Conservation (phyloP, 73 alveolate species). For the Uronychia setigera region DNA sequence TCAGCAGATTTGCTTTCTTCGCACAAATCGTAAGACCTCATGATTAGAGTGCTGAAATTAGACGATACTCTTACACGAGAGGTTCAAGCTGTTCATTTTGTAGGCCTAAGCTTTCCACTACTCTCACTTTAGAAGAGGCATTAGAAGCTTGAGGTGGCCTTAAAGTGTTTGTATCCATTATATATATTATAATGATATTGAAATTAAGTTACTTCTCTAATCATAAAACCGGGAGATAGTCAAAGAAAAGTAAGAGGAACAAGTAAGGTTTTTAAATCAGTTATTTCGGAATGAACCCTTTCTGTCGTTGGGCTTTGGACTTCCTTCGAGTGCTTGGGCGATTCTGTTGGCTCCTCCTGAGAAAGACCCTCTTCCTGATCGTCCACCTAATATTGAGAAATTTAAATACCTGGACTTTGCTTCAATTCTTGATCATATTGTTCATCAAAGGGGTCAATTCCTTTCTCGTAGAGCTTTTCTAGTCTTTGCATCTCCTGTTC, state of each 20-base stretch:
- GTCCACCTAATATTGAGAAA: not conserved
- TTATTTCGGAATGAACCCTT: not conserved
- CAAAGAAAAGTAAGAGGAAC: not conserved
- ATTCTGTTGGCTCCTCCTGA: not conserved
- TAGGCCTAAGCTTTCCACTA: too few species aligned
- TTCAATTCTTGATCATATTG: not conserved
- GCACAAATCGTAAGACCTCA: too few species aligned
- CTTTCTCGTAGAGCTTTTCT: slow-evolving; percentile 26
- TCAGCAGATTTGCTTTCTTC: too few species aligned
- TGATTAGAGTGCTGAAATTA: too few species aligned
- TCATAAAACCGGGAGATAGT: not conserved
- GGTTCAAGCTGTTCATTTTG: too few species aligned
- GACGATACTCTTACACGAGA: too few species aligned
- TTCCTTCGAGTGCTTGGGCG: not conserved
- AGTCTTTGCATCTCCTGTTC: slow-evolving; percentile 54
- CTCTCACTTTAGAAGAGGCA: too few species aligned
- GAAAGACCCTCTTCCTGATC: not conserved
- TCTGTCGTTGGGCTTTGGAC: not conserved
- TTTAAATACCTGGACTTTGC: not conserved
- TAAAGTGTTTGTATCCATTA: too few species aligned
- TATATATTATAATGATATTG: too few species aligned
- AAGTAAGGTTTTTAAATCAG: not conserved
- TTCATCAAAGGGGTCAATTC: not conserved
- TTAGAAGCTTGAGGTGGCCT: too few species aligned
- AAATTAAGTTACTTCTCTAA: not conserved